Evolutionary conservation across 2,329 filamentous ascomycete species (phyloP).

Genomic region (Didymella lethalis): DNA sequence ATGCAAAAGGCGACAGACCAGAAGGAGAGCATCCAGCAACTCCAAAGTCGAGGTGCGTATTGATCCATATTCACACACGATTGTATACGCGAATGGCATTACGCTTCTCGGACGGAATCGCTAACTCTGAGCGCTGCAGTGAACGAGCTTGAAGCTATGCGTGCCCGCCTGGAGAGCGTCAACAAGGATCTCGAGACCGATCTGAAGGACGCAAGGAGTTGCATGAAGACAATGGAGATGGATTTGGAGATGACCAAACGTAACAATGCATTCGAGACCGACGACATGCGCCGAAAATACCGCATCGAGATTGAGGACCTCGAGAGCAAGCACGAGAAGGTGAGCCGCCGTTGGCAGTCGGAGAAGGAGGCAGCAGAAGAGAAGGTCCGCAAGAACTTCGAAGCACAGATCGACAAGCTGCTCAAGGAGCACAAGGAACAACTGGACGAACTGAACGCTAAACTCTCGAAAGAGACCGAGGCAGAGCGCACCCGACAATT

Average conservation of each 20-base stretch:
- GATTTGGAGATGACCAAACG: conserved; percentile 62
- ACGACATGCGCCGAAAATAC: conserved; percentile 62
- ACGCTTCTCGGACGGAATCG: neutral
- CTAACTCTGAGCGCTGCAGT: conserved; percentile 49
- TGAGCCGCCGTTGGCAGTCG: conserved; percentile 63
- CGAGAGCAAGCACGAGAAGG: conserved; percentile 62
- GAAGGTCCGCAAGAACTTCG: conserved; percentile 53
- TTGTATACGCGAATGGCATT: too few relatives aligned
- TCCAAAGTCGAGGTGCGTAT: conserved; percentile 75
- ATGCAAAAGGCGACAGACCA: conserved; percentile 72
- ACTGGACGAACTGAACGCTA: conserved; percentile 69
- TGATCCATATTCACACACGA: neutral
- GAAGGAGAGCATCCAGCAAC: conserved; percentile 76
- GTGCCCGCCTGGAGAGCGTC: conserved; percentile 58
- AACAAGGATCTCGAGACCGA: conserved; percentile 71
- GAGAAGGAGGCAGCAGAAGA: conserved; percentile 58
- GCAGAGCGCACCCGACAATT: conserved; percentile 67
- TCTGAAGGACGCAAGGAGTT: conserved; percentile 67
- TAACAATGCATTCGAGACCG: conserved; percentile 60
- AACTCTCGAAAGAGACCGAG: conserved; percentile 70
- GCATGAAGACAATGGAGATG: conserved; percentile 57
- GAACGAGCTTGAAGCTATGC: conserved; percentile 64
- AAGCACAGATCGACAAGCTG: conserved; percentile 65
- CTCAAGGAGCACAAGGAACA: conserved; percentile 72
- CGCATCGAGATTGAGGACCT: conserved; percentile 65